Conservation (phyloP, 495 filamentous ascomycete genomes). For the Penicillium turbatum region DNA sequence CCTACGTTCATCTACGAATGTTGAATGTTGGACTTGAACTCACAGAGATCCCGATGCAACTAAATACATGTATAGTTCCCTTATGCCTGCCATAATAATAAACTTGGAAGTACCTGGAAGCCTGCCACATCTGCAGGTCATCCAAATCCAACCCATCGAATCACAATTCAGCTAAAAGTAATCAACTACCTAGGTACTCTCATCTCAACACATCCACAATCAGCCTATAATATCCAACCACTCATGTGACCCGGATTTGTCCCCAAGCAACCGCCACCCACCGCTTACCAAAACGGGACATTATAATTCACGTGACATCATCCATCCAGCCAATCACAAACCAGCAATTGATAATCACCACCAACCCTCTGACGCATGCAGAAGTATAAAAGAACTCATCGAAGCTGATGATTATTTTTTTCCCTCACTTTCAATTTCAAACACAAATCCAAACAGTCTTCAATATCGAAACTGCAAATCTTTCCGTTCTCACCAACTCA, state of each 20-base stretch:
- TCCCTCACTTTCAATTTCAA: not conserved
- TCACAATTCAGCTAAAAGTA: constrained; percentile 7
- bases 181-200: not conserved
- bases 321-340: constrained; percentile 24
- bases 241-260: constrained; percentile 6
- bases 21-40: not conserved
- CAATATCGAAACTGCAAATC: not conserved
- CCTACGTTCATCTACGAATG: not conserved
- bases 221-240: not conserved
- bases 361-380: constrained; percentile 11
- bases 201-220: not conserved
- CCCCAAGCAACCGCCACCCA: constrained; percentile 9
- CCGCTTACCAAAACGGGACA: not conserved
- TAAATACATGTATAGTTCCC: not conserved
- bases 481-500: not conserved
- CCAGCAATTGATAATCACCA: constrained; percentile 29
- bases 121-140: not conserved
- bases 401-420: constrained; percentile 3
- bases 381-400: constrained; percentile 29
- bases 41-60: not conserved
- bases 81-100: not conserved
- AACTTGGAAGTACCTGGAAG: not conserved
- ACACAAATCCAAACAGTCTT: not conserved
- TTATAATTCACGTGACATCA: constrained; percentile 9
- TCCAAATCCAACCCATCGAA: constrained; percentile 3